phyloP scores from a whole-genome alignment of 768 basidiomycete genomes.

The Gelatoporia subvermispora region DNA sequence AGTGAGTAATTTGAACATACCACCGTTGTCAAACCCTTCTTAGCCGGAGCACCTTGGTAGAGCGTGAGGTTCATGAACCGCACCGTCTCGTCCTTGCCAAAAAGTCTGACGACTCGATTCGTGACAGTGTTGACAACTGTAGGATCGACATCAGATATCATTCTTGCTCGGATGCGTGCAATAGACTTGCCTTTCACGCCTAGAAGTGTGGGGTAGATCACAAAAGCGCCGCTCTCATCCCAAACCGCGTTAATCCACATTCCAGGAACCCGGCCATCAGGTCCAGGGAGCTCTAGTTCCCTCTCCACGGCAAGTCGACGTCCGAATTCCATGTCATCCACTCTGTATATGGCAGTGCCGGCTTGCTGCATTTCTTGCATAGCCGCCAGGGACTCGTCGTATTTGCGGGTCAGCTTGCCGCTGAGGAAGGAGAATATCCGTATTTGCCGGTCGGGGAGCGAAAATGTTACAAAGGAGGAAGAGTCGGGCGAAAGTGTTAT shows the following conservation, averaged over 20 bases:
- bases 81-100: conserved; percentile 93
- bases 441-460: conserved; percentile 89
- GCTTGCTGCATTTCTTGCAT: conserved; percentile 99
- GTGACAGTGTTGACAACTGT: conserved; percentile 92
- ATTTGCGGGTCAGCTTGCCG: conserved; percentile 87
- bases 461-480: conserved; percentile 88
- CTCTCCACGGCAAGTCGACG: conserved; percentile 88
- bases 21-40: conserved; percentile 78
- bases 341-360: conserved; percentile 83
- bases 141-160: not conserved
- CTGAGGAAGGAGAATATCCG: conserved; percentile 89
- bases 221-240: conserved; percentile 96
- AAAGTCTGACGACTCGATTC: conserved; percentile 80
- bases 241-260: conserved; percentile 89
- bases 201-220: conserved; percentile 88
- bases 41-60: conserved; percentile 93
- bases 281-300: conserved; percentile 80
- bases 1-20: conserved; percentile 35
- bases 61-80: conserved; percentile 84
- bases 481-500: conserved; percentile 88
- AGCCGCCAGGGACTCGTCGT: conserved; percentile 89
- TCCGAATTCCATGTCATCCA: conserved; percentile 99
- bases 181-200: conserved; percentile 82
- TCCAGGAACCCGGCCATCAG: conserved; percentile 66
- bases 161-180: not conserved